Evolutionary conservation across 2,329 filamentous ascomycete species (phyloP), one percentile per base, ranked within the genome.

Genomic region (Penicillium psychrosexuale): DNA sequence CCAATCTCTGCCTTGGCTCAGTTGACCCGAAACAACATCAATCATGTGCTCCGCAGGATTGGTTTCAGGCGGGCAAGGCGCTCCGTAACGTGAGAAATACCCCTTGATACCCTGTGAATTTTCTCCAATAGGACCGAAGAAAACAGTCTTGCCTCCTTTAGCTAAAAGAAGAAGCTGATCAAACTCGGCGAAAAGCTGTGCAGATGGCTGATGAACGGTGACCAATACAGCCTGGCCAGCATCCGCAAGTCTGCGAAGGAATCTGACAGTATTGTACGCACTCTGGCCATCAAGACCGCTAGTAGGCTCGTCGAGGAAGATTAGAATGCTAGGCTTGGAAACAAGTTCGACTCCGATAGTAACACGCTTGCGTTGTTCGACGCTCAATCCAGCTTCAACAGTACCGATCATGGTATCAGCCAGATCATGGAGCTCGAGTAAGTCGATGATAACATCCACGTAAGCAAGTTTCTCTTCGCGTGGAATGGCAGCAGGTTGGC

Each of bases 261-360:
- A 88, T 3, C 82, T 78, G 3, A 88, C 78, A 34, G 88, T 88
- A 0, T 82, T 85, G 69, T 80, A 87, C 1, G 86, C 85, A 1
- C 82, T 82, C 59, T 88, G 85, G 8, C 81, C 83, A 65, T 89
- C 86, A 0, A 89, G 79, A 52, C 86, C 86, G 49, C 82, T 85
- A 0, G 86, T 89, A 1, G 86, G 86, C 64, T 90, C 86, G 63
- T 89, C 86, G 13, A 89, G 71, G 75, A 89, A 89, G 34, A 89
- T 78, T 0, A 89, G 74, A 1, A 89, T 78, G 17, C 80, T 82
- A 0, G 86, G 86, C 64, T 87, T 84, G 0, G 86, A 86, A 7
- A 85, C 86, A 1, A 90, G 77, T 64, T 90, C 87, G 3, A 89
- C 86, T 53, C 85, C 87, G 53, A 90, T 89, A 0, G 87, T 89